Evolutionary conservation across 2,329 filamentous ascomycete genomes (phyloP), one percentile per base, ranked within the genome.

Genomic region (Beauveria pseudobassiana): DNA sequence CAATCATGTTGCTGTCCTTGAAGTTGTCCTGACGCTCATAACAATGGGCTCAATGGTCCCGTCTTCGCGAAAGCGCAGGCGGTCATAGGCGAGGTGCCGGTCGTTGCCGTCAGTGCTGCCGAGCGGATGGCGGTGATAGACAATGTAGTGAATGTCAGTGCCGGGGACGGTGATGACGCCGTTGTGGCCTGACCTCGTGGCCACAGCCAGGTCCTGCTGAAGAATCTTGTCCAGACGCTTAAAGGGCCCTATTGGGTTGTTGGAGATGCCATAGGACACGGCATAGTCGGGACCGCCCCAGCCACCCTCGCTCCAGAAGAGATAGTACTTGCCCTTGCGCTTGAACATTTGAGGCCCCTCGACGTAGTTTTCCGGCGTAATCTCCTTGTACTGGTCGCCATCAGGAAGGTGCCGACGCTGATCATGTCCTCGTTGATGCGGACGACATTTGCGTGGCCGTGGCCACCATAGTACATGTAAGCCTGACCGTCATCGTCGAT

Each of bases 231-330:
- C 77, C 5, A 69, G 63, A 20, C 74, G 72, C 1, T 67, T 68
- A 64, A 81, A 82, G 0, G 77, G 77, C 0, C 78, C 78, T 1
- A 68, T 66, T 1, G 76, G 69, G 5, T 65, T 72, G 6, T 69
- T 64, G 1, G 73, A 69, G 1, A 78, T 79, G 9, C 76, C 77
- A 63, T 80, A 80, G 18, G 77, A 77, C 18, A 80, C 73, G 10
- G 74, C 72, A 65, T 80, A 80, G 67, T 79, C 76, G 8, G 77
- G 74, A 1, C 79, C 78, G 1, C 71, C 73, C 79, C 79, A 81
- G 26, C 77, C 77, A 0, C 78, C 78, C 57, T 80, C 78, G 1
- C 77, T 76, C 48, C 78, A 78, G 49, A 80, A 74, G n/a, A 80
- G 71, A 62, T 80, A 80, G 62, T 78, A 80, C 40, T 72, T 75